Conservation (phyloP, 192 early-diverging fungal species). For the Kappamyces sp. region DNA sequence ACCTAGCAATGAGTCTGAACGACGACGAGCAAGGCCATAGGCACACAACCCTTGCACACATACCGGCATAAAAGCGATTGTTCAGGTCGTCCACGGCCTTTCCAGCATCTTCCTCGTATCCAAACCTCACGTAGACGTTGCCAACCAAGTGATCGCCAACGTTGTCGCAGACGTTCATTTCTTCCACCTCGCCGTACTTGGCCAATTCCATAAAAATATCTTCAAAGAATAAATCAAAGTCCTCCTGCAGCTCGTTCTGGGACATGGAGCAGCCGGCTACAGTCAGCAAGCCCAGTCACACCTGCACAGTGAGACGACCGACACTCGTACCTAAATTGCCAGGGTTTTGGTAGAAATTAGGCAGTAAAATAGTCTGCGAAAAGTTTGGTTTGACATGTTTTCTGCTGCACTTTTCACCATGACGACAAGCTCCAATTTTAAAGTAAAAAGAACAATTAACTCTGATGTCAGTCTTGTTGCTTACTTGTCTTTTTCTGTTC, state of each 20-base stretch:
- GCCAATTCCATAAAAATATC: constrained; percentile 94
- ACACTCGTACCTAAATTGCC: constrained; percentile 39
- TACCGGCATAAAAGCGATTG: constrained; percentile 88
- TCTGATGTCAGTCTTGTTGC: constrained; percentile 28
- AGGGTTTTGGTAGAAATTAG: constrained; percentile 95
- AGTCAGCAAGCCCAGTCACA: background rate
- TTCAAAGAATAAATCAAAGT: constrained; percentile 96
- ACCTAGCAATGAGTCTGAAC: constrained; percentile 26
- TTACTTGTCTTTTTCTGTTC: constrained; percentile 96
- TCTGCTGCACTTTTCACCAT: constrained; percentile 93
- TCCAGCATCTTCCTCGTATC: constrained; percentile 86
- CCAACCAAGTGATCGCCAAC: constrained; percentile 96
- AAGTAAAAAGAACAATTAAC: constrained; percentile 99
- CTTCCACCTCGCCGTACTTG: constrained; percentile 94
- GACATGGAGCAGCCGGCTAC: constrained; percentile 46
- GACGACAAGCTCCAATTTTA: constrained; percentile 98
- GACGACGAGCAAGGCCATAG: background rate
- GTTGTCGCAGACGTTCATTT: constrained; percentile 97
- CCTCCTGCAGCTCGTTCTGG: constrained; percentile 69
- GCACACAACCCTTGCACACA: background rate
- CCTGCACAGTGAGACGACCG: constrained; percentile 29
- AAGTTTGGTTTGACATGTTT: constrained; percentile 97
- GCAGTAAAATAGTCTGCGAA: constrained; percentile 87
- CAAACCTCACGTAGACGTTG: constrained; percentile 88
- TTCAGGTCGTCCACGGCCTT: constrained; percentile 89